Evolutionary conservation across 345 rosid species (phyloP).

Genomic region (Eutrema japonicum): DNA sequence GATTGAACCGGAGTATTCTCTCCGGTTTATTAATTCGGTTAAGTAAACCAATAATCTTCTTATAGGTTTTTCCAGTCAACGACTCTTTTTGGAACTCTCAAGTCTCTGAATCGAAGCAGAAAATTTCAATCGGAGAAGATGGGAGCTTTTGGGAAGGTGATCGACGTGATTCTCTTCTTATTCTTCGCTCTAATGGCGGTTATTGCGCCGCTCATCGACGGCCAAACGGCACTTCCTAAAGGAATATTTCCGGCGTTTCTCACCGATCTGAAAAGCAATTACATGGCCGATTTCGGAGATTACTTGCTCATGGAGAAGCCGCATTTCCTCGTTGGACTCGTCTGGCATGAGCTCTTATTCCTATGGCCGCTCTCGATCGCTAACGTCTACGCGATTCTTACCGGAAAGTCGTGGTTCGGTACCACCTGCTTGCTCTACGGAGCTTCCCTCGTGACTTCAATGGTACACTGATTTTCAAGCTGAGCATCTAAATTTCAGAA

Average conservation of each 20-base stretch:
- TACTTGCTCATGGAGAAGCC: constrained; percentile 73
- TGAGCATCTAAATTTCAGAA: background rate
- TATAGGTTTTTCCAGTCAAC: constrained; percentile 31
- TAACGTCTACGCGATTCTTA: constrained; percentile 56
- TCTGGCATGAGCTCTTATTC: constrained; percentile 72
- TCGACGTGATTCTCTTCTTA: constrained; percentile 60
- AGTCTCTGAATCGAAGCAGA: constrained; percentile 30
- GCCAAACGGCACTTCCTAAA: constrained; percentile 60
- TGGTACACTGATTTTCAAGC: constrained; percentile 52
- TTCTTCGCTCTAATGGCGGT: constrained; percentile 59
- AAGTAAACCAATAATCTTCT: constrained; percentile 7
- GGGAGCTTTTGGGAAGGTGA: constrained; percentile 62
- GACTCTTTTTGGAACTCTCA: constrained; percentile 23
- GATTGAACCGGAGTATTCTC: constrained; percentile 26
- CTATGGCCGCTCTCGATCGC: constrained; percentile 77
- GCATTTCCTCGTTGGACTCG: constrained; percentile 67
- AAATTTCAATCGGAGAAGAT: constrained; percentile 40
- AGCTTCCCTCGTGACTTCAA: constrained; percentile 60
- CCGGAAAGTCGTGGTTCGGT: constrained; percentile 66
- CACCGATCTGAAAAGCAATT: constrained; percentile 51
- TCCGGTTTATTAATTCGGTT: constrained; percentile 22
- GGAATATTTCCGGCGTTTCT: constrained; percentile 58
- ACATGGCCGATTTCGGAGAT: constrained; percentile 59
- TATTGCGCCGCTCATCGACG: constrained; percentile 62
- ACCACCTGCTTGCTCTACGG: constrained; percentile 83